Percentiles rank a stretch among this genome's conserved stretches.
phyloP scores from a whole-genome alignment of 1,139 yeast genomes.

The Scheffersomyces parashehatae region DNA sequence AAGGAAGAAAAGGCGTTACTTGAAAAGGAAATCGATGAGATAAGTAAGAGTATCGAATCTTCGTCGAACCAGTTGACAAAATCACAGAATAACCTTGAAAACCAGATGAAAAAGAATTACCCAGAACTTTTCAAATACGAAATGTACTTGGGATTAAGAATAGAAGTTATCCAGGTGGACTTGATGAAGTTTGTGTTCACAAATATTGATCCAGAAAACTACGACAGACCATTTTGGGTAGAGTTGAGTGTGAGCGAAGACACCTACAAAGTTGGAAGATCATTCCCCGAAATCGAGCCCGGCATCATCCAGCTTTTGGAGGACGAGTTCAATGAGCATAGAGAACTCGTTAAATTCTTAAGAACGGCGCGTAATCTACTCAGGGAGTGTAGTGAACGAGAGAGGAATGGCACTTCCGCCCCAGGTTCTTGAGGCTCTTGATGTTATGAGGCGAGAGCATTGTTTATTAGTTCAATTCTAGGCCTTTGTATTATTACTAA shows the following conservation, averaged over 20 bases:
- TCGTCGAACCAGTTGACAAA: slow-evolving; percentile 20
- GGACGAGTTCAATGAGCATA: slow-evolving; percentile 33
- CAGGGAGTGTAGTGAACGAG: slow-evolving; percentile 10
- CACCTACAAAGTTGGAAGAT: slow-evolving; percentile 27
- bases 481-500: no score
- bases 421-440: no score
- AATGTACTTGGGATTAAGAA: slow-evolving; percentile 44
- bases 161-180: slow-evolving; percentile 41
- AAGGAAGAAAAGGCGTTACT: slow-evolving; percentile 22
- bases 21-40: slow-evolving; percentile 25
- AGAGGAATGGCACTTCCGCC: background rate
- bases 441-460: no score
- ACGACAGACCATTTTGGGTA: slow-evolving; percentile 36
- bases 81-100: slow-evolving; percentile 19
- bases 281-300: slow-evolving; percentile 32
- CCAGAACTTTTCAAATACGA: slow-evolving; percentile 46
- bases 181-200: slow-evolving; percentile 39
- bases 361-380: slow-evolving; percentile 31
- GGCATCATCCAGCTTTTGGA: slow-evolving; percentile 22
- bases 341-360: slow-evolving; percentile 41
- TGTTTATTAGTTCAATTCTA: no score
- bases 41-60: slow-evolving; percentile 21
- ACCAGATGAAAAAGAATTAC: slow-evolving; percentile 34
- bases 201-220: slow-evolving; percentile 43
- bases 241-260: slow-evolving; percentile 40